phyloP scores from a whole-genome alignment of 208 protist species.

The Polymyxa betae region DNA sequence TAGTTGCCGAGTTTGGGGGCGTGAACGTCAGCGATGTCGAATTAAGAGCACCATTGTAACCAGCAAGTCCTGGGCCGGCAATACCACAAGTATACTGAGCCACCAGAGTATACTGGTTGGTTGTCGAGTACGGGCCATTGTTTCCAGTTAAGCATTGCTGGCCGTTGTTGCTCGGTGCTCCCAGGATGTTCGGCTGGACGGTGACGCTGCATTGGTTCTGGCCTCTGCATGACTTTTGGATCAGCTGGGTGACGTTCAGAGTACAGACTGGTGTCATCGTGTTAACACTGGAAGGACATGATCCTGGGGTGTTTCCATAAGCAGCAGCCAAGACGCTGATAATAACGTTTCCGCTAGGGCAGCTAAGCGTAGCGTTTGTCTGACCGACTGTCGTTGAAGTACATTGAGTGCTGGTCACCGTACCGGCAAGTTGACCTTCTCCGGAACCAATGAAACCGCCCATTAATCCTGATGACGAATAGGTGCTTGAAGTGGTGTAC shows the following conservation, averaged over 20 bases:
- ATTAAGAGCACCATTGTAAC: too few species aligned
- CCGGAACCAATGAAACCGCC: neutral
- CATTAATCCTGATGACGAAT: neutral
- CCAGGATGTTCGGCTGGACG: neutral
- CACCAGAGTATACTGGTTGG: neutral
- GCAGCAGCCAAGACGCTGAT: neutral
- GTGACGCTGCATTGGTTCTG: conserved; percentile 36
- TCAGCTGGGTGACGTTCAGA: neutral
- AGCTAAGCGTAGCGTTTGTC: conserved; percentile 2
- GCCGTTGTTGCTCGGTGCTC: conserved; percentile 9
- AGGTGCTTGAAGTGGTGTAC: neutral
- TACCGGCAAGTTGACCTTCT: neutral
- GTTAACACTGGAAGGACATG: neutral
- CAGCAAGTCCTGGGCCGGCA: neutral
- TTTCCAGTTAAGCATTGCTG: conserved; percentile 27
- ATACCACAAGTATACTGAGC: conserved; percentile 17
- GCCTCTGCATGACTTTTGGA: neutral
- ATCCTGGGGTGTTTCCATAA: neutral
- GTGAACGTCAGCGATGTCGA: too few species aligned
- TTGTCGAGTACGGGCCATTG: neutral
- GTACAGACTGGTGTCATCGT: neutral
- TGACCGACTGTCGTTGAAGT: neutral
- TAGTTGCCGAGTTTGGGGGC: too few species aligned
- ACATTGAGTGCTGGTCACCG: neutral
- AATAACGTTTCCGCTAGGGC: neutral